A percentile compares a stretch with the other conserved stretches of the same genome.
Conservation (phyloP, 345 rosid genomes). For the Brassica rapa region DNA sequence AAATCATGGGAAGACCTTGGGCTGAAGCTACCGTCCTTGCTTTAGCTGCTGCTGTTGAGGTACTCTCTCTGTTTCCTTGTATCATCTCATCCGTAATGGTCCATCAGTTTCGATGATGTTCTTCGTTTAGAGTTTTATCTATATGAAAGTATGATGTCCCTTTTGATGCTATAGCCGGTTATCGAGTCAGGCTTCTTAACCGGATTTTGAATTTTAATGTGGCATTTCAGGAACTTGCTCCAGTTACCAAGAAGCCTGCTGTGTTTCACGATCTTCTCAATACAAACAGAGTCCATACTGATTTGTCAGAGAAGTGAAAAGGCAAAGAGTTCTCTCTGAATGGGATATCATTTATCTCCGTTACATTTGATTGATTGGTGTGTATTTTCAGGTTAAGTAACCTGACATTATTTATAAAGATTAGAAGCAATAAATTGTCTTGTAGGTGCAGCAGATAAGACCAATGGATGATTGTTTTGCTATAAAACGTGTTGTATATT, state of each 20-base stretch:
- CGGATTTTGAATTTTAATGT: neutral
- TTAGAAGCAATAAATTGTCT: constrained; percentile 4
- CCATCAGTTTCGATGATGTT: neutral
- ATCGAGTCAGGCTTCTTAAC: neutral
- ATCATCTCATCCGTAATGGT: neutral
- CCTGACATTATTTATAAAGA: neutral
- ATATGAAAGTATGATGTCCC: neutral
- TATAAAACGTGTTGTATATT: neutral
- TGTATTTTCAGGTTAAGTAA: neutral
- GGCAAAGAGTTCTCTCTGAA: neutral
- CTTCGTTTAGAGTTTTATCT: neutral
- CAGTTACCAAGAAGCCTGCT: constrained; percentile 63
- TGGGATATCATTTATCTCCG: neutral
- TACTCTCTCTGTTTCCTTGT: constrained; percentile 19
- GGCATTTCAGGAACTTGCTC: constrained; percentile 59
- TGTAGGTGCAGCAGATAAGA: neutral
- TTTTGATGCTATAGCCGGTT: neutral
- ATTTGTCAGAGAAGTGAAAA: constrained; percentile 8
- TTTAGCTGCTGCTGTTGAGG: constrained; percentile 77
- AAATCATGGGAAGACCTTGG: constrained; percentile 83
- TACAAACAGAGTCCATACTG: constrained; percentile 11
- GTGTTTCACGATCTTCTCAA: constrained; percentile 60
- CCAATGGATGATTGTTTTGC: neutral
- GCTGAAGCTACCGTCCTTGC: constrained; percentile 73
- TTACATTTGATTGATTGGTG: neutral